Evolutionary conservation across 331 rosid genomes (phyloP).

Genomic region (Cydonia oblonga): DNA sequence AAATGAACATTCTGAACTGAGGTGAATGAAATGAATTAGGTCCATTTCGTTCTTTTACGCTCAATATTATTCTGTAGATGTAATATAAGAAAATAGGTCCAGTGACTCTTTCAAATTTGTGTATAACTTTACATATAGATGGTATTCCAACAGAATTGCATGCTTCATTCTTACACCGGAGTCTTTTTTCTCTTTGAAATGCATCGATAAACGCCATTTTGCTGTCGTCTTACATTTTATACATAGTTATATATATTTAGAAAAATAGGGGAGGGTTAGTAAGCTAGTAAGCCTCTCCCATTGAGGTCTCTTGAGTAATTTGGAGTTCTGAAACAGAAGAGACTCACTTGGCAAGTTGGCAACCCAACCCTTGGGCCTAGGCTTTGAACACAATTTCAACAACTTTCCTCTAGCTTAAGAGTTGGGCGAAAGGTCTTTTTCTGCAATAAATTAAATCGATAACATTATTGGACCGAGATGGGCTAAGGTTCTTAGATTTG

Average conservation of each 20-base stretch:
- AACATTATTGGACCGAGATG: neutral
- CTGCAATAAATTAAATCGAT: too few species aligned
- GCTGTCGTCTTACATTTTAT: neutral
- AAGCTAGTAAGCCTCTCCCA: neutral
- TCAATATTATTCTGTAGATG: neutral
- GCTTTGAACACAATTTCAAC: too few species aligned
- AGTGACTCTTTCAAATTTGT: neutral
- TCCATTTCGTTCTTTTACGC: neutral
- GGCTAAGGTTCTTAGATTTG: neutral
- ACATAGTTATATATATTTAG: neutral
- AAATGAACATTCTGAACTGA: constrained; percentile 15
- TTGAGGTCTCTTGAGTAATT: neutral
- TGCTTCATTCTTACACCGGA: neutral
- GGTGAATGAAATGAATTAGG: neutral
- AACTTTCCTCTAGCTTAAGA: too few species aligned
- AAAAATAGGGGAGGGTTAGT: neutral
- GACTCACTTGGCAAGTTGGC: neutral
- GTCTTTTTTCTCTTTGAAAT: neutral
- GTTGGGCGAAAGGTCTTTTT: too few species aligned
- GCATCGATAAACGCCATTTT: neutral
- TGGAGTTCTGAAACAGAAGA: too few species aligned
- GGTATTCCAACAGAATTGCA: neutral
- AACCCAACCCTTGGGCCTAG: neutral
- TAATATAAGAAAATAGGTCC: neutral
- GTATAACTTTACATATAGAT: neutral